Evolutionary conservation across 2,329 filamentous ascomycete genomes (phyloP), one percentile per base, ranked within the genome.

Genomic region (Aspergillus unguis): DNA sequence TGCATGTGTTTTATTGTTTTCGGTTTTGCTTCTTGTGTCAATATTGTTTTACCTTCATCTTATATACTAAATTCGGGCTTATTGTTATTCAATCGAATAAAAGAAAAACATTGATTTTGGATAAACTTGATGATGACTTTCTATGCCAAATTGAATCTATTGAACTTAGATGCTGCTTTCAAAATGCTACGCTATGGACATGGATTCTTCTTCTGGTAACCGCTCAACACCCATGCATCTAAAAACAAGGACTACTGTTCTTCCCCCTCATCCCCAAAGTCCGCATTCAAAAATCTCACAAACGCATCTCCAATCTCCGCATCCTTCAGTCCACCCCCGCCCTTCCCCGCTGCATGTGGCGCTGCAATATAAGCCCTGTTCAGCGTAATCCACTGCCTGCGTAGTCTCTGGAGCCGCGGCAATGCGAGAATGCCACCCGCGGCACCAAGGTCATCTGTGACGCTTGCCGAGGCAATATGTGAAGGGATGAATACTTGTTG

Each of bases 321-420:
- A 43, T 58, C 47, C 10, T 57, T 58, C 47, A 76, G 55, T 6
- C 61, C 60, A 7, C 70, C 67, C 45, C 66, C 67, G 44, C 66
- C 63, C 40, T 56, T 58, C 1, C 62, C 67, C 31, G 64, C 61
- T 26, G 68, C 68, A 61, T 74, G 69, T 6, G 68, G 65, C 40
- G 65, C 63, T 3, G 64, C 68, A 29, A 71, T 61, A 63, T 72
- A 74, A 28, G 64, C 64, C 43, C 75, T 61, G 54, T 77, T 76
- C 53, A 77, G 65, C 53, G 73, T 68, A 37, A 77, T 75, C 70
- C 75, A 77, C 62, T 76, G 75, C 49, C 75, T 66, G 23, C 74
- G 60, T 55, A 77, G 45, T 11, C 75, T 59, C 63, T 77, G 75
- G 53, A 77, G 53, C 40, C 70, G 61, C 28, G 75, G 75, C 36